These are phyloP conservation scores for Nothomitra cinnamomea DNA, from an alignment of 2,329 filamentous ascomycete species.

Conservation along the genomic window DNA sequence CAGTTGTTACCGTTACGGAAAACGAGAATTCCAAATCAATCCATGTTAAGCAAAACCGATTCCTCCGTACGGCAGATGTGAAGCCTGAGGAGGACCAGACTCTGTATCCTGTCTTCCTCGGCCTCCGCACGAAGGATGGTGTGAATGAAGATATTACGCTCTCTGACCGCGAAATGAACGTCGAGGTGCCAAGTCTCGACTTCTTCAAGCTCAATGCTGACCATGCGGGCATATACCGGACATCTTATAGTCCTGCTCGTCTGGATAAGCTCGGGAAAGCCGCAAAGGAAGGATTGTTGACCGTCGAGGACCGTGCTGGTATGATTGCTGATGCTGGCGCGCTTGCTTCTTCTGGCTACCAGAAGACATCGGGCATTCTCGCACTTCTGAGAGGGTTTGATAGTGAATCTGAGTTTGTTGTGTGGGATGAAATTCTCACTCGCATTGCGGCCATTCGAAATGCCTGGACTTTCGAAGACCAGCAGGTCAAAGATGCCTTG, in stretches of 20 bases:
- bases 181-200: slow-evolving; percentile 61
- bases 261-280: slow-evolving; percentile 76
- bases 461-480: slow-evolving; percentile 79
- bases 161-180: slow-evolving; percentile 52
- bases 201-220: slow-evolving; percentile 97
- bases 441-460: slow-evolving; percentile 62
- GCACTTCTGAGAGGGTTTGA: slow-evolving; percentile 74
- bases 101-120: slow-evolving; percentile 78
- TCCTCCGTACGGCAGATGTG: slow-evolving; percentile 80
- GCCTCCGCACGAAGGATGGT: slow-evolving; percentile 68
- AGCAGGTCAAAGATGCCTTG: slow-evolving; percentile 53
- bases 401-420: slow-evolving; percentile 70
- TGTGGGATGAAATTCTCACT: slow-evolving; percentile 83
- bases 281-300: slow-evolving; percentile 62
- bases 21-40: slow-evolving; percentile 54
- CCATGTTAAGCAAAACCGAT: slow-evolving; percentile 84
- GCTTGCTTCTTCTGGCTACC: slow-evolving; percentile 75
- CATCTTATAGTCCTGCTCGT: slow-evolving; percentile 68
- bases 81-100: slow-evolving; percentile 84
- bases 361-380: slow-evolving; percentile 79
- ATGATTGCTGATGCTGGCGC: slow-evolving; percentile 91
- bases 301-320: slow-evolving; percentile 79
- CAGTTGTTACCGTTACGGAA: slow-evolving; percentile 75
- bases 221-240: slow-evolving; percentile 83
- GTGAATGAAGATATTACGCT: slow-evolving; percentile 63